These are phyloP conservation scores for Claviceps fusiformis DNA, from an alignment of 2,329 filamentous ascomycete genomes.

Conservation along the genomic window DNA sequence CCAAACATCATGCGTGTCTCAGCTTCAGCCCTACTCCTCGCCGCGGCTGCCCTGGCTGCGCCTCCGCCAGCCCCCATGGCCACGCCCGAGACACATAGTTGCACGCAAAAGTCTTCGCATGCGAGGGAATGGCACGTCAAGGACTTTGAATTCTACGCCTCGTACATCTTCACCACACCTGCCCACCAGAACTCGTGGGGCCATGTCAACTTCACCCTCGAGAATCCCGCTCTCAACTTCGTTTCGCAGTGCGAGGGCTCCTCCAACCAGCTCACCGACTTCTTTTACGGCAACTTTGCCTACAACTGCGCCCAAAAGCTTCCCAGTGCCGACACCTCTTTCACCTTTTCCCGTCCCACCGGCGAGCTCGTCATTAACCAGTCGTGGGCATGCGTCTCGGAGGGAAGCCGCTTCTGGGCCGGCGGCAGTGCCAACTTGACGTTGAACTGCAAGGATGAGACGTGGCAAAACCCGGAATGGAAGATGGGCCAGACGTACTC, in stretches of 20 bases:
- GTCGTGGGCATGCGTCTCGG: slow-evolving; percentile 33
- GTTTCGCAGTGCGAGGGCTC: slow-evolving; percentile 24
- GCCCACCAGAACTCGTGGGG: slow-evolving; percentile 37
- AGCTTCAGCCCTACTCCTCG: slow-evolving; percentile 12
- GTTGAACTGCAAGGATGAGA: slow-evolving; percentile 16
- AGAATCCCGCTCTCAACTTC: slow-evolving; percentile 29
- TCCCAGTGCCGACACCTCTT: slow-evolving; percentile 19
- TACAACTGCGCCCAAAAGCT: slow-evolving; percentile 30
- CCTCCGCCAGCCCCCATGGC: slow-evolving; percentile 7
- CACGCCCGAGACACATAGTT: slow-evolving; percentile 6
- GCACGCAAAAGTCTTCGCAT: slow-evolving; percentile 10
- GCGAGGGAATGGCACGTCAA: slow-evolving; percentile 24
- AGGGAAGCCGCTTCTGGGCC: slow-evolving; percentile 19
- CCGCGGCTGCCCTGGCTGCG: slow-evolving; percentile 12
- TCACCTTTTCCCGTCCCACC: slow-evolving; percentile 26
- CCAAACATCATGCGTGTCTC: slow-evolving; percentile 8
- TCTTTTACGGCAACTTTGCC: slow-evolving; percentile 33
- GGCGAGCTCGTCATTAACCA: slow-evolving; percentile 30
- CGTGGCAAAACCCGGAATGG: slow-evolving; percentile 19
- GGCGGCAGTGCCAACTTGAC: slow-evolving; percentile 14
- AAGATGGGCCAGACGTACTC: slow-evolving; percentile 19
- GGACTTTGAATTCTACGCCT: slow-evolving; percentile 34
- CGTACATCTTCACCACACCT: slow-evolving; percentile 34
- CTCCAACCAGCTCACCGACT: slow-evolving; percentile 30
- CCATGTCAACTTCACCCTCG: slow-evolving; percentile 34